These are phyloP conservation scores for Coelastrella sp. DNA, from an alignment of 139 green algal species.

Conservation along the genomic window DNA sequence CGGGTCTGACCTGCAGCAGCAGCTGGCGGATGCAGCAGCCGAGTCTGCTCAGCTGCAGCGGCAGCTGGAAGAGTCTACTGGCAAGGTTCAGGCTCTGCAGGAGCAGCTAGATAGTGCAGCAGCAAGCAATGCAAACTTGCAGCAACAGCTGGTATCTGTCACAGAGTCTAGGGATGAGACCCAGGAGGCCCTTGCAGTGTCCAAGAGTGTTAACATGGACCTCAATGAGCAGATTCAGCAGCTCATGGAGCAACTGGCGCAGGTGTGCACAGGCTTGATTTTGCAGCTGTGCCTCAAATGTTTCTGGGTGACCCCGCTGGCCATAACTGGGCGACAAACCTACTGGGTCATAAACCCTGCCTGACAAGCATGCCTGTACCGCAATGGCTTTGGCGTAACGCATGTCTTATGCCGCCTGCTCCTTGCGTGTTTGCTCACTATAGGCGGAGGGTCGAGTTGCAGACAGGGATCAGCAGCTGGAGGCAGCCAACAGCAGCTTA, in stretches of 20 bases:
- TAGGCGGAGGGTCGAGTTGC: neutral
- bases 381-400: neutral
- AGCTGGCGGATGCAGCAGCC: neutral
- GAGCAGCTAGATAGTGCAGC: neutral
- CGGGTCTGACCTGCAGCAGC: neutral
- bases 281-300: too few relatives aligned
- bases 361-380: too few relatives aligned
- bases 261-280: neutral
- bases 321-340: too few relatives aligned
- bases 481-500: conserved; percentile 47
- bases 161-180: neutral
- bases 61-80: neutral
- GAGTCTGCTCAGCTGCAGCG: neutral
- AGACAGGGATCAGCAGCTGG: neutral
- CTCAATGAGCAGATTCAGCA: conserved; percentile 22
- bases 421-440: neutral
- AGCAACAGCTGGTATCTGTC: conserved; percentile 18
- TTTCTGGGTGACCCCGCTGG: too few relatives aligned
- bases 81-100: neutral
- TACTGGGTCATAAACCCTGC: too few relatives aligned
- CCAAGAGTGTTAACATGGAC: conserved; percentile 13
- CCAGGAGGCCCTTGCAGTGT: conserved; percentile 13
- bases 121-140: neutral
- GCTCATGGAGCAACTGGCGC: conserved; percentile 30
- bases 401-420: neutral